Conservation (phyloP, 768 basidiomycete species). For the Leccinum fibrillosum region DNA sequence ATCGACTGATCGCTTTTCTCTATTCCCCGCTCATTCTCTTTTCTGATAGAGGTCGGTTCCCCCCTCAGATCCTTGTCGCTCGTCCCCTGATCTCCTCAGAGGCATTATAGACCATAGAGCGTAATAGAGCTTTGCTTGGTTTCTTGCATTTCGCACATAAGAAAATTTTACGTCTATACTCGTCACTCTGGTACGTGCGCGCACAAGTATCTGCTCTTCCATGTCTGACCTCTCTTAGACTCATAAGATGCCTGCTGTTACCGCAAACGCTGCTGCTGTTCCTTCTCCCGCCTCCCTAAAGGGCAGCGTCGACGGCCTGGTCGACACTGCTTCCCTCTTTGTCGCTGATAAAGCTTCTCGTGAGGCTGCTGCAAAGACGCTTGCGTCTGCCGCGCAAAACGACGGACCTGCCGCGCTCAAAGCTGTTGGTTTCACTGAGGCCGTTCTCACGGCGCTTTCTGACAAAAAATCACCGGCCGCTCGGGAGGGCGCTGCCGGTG, state of each 20-base stretch:
- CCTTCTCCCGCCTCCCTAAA: constrained; percentile 73
- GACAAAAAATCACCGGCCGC: constrained; percentile 95
- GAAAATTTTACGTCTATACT: constrained; percentile 31
- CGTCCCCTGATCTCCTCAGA: constrained; percentile 14
- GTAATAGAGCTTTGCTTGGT: constrained; percentile 62
- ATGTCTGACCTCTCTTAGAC: constrained; percentile 34
- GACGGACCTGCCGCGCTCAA: constrained; percentile 77
- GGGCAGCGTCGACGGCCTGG: constrained; percentile 58
- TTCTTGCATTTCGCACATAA: constrained; percentile 39
- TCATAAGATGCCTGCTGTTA: constrained; percentile 78
- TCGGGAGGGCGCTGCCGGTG: constrained; percentile 83
- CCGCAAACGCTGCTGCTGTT: constrained; percentile 54
- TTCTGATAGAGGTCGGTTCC: constrained; percentile 33
- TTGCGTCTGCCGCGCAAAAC: constrained; percentile 78
- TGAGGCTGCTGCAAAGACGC: constrained; percentile 61
- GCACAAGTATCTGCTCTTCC: not conserved
- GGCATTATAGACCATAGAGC: constrained; percentile 43
- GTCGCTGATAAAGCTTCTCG: constrained; percentile 82
- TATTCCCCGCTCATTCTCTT: constrained; percentile 31
- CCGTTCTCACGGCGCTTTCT: constrained; percentile 77
- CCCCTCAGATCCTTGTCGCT: not conserved
- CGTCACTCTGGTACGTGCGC: constrained; percentile 40
- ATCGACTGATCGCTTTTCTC: constrained; percentile 4
- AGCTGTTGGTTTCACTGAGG: constrained; percentile 65
- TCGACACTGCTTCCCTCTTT: constrained; percentile 77